phyloP scores from a whole-genome alignment of 73 alveolate species.

The Paramecium tetraurelia region DNA sequence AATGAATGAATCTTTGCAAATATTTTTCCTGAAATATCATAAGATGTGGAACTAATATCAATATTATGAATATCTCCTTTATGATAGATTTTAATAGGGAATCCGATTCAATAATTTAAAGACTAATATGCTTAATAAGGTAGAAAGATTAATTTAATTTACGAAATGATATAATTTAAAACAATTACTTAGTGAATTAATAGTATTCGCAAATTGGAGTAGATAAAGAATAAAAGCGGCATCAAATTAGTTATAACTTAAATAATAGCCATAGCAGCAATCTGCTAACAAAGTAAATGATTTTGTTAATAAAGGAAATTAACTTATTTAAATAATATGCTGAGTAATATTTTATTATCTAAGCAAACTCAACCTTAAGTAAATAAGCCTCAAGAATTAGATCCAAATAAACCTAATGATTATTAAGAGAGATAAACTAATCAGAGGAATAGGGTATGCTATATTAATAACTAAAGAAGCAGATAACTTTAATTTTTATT shows the following conservation, averaged over 20 bases:
- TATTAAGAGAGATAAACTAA: not conserved
- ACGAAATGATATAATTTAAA: too few relatives aligned
- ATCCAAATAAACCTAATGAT: not conserved
- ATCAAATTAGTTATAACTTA: too few relatives aligned
- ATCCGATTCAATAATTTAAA: not conserved
- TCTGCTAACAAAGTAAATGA: not conserved
- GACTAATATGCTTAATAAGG: not conserved
- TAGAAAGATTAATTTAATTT: too few relatives aligned
- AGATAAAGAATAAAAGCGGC: too few relatives aligned
- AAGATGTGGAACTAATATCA: not conserved
- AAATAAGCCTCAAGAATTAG: not conserved
- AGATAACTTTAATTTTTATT: too few relatives aligned
- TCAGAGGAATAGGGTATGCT: not conserved
- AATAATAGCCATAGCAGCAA: not conserved
- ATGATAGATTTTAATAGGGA: not conserved
- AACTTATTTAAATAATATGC: not conserved
- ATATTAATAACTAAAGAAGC: too few relatives aligned
- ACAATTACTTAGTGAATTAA: too few relatives aligned
- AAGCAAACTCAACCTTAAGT: not conserved
- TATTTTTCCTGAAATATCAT: not conserved
- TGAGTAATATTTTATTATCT: not conserved
- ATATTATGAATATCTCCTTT: not conserved
- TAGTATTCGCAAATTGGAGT: too few relatives aligned
- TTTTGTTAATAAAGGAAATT: not conserved
- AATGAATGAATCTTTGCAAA: not conserved